Base-by-base conservation (phyloP, 163 green algal genomes). In the Prototheca cutis region DNA sequence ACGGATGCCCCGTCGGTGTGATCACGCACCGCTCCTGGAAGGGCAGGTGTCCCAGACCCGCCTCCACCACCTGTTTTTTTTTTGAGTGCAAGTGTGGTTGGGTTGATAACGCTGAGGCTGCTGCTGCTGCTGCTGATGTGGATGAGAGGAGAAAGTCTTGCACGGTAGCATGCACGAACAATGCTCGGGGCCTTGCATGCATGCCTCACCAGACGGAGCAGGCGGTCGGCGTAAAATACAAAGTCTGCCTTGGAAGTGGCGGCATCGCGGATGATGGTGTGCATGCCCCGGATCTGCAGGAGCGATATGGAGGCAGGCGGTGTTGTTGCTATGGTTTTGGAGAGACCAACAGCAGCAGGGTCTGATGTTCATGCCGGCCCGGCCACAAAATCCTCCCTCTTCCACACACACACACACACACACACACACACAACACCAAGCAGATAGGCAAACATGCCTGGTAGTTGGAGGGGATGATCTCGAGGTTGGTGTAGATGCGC, bases 251-350 rank as follows among this genome's bases (percentile, higher is more conserved):
- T 90, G 67, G 57, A 61, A 1, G 88, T 94, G 6, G 67, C 59
- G 1, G 32, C 39, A 62, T 97, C 84, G 25, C 92, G 82, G 48
- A 99, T 91, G 68, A 97, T 93, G 36, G 92, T 99, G 84, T 97
- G 93, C 88, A 99, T 97, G 75, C 91, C 89, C 6, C 86, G 74
- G 48, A 93, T 94, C 63, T 87, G 76, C 62, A 80, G 88, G 68
- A 15, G 36, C 36, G 1, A 45, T 1, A 15, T 45, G 36, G 13
- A 45, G 36, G 13, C 36, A 45, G 36, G 36, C 13, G 36, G 36
- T 45, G n/a, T n/a, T n/a, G n/a, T n/a, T n/a, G n/a, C n/a, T n/a
- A n/a, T n/a, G n/a, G n/a, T n/a, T n/a, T n/a, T n/a, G n/a, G n/a
- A n/a, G n/a, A n/a, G n/a, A n/a, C n/a, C n/a, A n/a, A n/a, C n/a